These are phyloP conservation scores for Maudiozyma pseudohumilis DNA, from an alignment of 805 yeast genomes.

Conservation along the genomic window DNA sequence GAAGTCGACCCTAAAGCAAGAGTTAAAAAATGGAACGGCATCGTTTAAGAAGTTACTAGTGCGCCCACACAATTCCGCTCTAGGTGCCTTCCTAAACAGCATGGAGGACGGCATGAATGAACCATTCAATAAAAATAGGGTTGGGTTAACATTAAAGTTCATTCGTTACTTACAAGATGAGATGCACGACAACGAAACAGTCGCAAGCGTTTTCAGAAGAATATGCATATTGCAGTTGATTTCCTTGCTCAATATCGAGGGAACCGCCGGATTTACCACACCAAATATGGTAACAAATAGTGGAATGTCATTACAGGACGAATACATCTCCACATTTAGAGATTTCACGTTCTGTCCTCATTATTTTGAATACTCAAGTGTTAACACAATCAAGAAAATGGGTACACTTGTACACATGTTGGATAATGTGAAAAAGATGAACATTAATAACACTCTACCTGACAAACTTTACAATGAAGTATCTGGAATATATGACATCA, in stretches of 20 bases:
- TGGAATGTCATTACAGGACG: conserved; percentile 21
- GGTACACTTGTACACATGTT: conserved; percentile 14
- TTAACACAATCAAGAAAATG: conserved; percentile 10
- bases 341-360: conserved; percentile 29
- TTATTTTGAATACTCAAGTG: conserved; percentile 17
- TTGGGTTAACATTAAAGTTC: conserved; percentile 11
- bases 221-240: conserved; percentile 28
- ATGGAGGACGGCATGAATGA: background rate
- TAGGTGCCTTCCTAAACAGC: background rate
- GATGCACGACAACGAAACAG: conserved; percentile 25
- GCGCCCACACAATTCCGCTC: conserved; percentile 1
- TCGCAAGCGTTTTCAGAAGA: conserved; percentile 21
- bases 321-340: conserved; percentile 24
- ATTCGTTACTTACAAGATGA: conserved; percentile 13
- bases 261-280: background rate
- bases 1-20: conserved; percentile 6
- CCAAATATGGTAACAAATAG: conserved; percentile 7
- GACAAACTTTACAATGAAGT: conserved; percentile 6
- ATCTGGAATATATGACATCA: conserved; percentile 6
- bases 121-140: background rate
- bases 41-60: conserved; percentile 11
- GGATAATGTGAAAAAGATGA: conserved; percentile 7
- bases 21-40: conserved; percentile 7
- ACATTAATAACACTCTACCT: background rate
- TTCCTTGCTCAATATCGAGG: conserved; percentile 11